Conservation (phyloP, 23 red algal species). For the Agarophyton chilense region DNA sequence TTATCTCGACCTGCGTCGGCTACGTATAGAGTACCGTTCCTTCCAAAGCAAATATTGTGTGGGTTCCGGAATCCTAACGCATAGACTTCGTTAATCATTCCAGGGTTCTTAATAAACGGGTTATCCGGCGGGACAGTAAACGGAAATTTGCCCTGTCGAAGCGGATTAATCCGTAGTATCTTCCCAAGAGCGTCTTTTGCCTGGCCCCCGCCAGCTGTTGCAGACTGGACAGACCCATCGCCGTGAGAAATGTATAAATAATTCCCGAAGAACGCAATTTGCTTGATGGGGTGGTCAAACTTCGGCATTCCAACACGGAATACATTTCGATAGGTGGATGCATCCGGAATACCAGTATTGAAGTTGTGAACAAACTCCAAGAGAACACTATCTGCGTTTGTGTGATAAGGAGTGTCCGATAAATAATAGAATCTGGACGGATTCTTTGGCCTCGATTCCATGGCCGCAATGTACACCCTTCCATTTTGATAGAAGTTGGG, state of each 20-base stretch:
- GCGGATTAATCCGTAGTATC: constrained; percentile 56
- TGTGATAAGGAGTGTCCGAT: constrained; percentile 15
- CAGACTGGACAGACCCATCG: constrained; percentile 61
- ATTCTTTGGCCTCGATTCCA: constrained; percentile 37
- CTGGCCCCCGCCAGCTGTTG: constrained; percentile 55
- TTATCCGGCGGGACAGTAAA: constrained; percentile 34
- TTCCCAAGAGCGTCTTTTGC: constrained; percentile 52
- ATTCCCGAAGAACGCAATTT: constrained; percentile 45
- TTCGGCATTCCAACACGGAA: constrained; percentile 55
- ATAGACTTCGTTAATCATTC: constrained; percentile 18
- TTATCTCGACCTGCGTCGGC: constrained; percentile 64
- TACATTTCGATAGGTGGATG: constrained; percentile 19
- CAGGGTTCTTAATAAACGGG: constrained; percentile 17
- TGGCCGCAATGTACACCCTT: constrained; percentile 31
- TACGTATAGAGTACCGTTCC: constrained; percentile 45
- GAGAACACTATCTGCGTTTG: constrained; percentile 49
- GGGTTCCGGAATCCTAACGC: constrained; percentile 59
- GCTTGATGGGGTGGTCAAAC: constrained; percentile 68
- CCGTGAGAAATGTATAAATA: constrained; percentile 47
- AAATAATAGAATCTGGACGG: constrained; percentile 38
- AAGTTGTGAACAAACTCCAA: constrained; percentile 38
- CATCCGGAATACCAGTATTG: not conserved
- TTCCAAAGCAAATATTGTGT: constrained; percentile 44
- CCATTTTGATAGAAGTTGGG: constrained; percentile 45
- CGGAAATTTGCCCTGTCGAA: not conserved